Evolutionary conservation across 129 eudicot species (phyloP), one percentile per base, ranked within the genome.

Genomic region (Escallonia herrerae): DNA sequence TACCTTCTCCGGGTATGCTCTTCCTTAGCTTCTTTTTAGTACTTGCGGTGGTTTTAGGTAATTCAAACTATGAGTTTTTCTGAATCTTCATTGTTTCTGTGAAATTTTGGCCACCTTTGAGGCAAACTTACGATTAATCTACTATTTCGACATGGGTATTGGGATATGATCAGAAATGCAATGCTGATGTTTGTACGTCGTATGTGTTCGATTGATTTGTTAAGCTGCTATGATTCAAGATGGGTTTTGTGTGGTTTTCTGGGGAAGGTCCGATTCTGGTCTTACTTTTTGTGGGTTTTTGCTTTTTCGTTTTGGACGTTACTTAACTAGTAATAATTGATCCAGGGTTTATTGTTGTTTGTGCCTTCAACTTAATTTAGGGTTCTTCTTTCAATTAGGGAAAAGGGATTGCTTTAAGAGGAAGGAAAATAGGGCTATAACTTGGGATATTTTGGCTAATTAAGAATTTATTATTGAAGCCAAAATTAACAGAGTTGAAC

Each of bases 241-340:
- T 49, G 63, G 79, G 69, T 2, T 60, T 67, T 67, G 53, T 33
- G 58, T 66, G 33, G 33, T 22, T 60, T 8, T 15, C 6, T 41
- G 12, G n/a, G 11, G 54, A 74, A 66, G 44, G 51, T 67, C 68
- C 44, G 45, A 54, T 53, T 43, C 54, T 60, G 41, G 12, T 4
- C 15, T 40, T 5, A 10, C 8, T 50, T 7, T 7, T 65, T 48
- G 46, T 53, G 42, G 53, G 8, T 4, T 22, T 44, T 65, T 48
- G 33, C 33, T 43, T 59, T 15, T 13, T 64, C 5, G 60, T 6
- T 40, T 45, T 58, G 47, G 38, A 33, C 33, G 33, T 42, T 40
- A 9, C 13, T n/a, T 22, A 5, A 13, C 10, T 37, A n/a, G 6
- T 43, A 11, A 10, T 14, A 11, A 48, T 58, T 38, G 14, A 45